A percentile compares a stretch with the other conserved stretches of the same genome.
phyloP scores from a whole-genome alignment of 305 asterid genomes.

The Withania somnifera region DNA sequence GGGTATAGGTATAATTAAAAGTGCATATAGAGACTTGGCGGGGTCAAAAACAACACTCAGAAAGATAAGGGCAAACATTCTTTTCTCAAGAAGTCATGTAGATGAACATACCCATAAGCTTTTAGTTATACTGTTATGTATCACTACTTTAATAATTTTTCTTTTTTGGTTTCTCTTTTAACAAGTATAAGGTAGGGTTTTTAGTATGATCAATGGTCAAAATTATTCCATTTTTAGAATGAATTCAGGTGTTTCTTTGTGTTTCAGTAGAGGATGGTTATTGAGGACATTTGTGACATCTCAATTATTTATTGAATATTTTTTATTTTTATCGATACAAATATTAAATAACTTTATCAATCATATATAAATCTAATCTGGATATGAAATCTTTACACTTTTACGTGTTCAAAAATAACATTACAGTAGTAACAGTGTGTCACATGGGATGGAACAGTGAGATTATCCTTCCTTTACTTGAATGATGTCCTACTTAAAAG shows the following conservation, averaged over 20 bases:
- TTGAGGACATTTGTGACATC: not conserved
- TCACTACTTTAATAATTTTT: not conserved
- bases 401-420: not conserved
- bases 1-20: not conserved
- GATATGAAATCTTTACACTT: not conserved
- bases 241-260: not conserved
- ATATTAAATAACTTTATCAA: not conserved
- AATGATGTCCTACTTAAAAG: not conserved
- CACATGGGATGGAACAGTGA: not conserved
- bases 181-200: not conserved
- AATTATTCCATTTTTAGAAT: not conserved
- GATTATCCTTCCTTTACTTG: too few species aligned
- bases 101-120: not conserved
- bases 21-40: not conserved
- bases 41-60: not conserved
- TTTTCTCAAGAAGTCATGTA: not conserved
- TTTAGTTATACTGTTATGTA: not conserved
- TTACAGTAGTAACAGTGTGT: not conserved
- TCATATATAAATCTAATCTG: not conserved
- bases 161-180: not conserved
- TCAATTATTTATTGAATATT: not conserved
- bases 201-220: not conserved
- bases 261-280: not conserved
- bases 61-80: not conserved
- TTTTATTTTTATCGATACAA: not conserved